Percentiles rank a stretch among this genome's conserved stretches.
These are phyloP conservation scores for Starmerella bombicola DNA, from an alignment of 805 yeast species.

Conservation along the genomic window DNA sequence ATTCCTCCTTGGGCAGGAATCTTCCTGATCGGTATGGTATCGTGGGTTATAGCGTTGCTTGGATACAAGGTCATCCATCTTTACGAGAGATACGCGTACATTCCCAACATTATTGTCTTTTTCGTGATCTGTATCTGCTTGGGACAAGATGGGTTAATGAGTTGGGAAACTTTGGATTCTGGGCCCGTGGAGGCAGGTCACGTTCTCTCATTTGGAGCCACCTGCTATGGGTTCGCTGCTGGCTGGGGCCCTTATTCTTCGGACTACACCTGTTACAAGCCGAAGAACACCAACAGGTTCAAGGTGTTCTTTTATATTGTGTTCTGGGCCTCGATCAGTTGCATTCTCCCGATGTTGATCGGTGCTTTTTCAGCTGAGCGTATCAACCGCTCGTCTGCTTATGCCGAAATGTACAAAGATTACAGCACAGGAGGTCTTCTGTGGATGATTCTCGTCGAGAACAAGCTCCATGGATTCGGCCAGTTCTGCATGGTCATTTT, in stretches of 20 bases:
- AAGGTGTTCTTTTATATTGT: slow-evolving; percentile 54
- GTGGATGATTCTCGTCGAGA: slow-evolving; percentile 60
- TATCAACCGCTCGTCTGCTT: slow-evolving; percentile 33
- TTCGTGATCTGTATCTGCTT: slow-evolving; percentile 69
- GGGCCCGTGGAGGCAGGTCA: slow-evolving; percentile 64
- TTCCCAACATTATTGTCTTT: slow-evolving; percentile 64
- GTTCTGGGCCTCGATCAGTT: slow-evolving; percentile 53
- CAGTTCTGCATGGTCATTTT: slow-evolving; percentile 76
- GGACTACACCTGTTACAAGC: slow-evolving; percentile 84
- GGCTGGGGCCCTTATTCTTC: slow-evolving; percentile 93
- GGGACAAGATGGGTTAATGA: slow-evolving; percentile 49
- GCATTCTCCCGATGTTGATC: slow-evolving; percentile 57
- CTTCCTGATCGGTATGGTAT: slow-evolving; percentile 49
- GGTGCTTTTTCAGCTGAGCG: slow-evolving; percentile 85
- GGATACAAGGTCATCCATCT: slow-evolving; percentile 71
- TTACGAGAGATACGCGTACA: slow-evolving; percentile 80
- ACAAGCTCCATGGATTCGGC: slow-evolving; percentile 80
- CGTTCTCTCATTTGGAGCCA: slow-evolving; percentile 70
- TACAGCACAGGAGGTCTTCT: slow-evolving; percentile 71
- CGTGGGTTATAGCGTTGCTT: slow-evolving; percentile 63
- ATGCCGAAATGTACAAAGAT: slow-evolving; percentile 39
- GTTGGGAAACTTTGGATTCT: slow-evolving; percentile 37
- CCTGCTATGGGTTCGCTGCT: slow-evolving; percentile 76
- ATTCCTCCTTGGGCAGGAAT: slow-evolving; percentile 90
- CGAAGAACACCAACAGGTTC: slow-evolving; percentile 43